Evolutionary conservation across 1,139 yeast species (phyloP), one percentile per base, ranked within the genome.

Genomic region (Zygosaccharomyces sapae): DNA sequence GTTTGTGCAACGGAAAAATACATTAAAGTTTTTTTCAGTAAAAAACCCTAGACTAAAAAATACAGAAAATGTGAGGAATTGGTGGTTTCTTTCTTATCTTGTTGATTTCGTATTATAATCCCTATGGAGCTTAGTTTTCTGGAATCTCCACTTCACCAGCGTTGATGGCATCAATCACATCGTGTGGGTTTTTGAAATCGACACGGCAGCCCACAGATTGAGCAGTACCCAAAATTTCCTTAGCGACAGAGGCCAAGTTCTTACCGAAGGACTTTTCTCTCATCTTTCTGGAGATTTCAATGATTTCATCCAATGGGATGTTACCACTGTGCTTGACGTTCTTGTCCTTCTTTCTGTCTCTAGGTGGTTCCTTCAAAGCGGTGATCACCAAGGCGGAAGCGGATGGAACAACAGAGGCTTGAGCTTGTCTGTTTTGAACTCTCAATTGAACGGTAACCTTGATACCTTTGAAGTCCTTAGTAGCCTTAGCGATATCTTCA

Each of bases 301-400:
- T 82, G 76, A 92, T 86, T 79, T 92, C 97, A 69, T 90, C 96
- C 70, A 92, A 82, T 69, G 96, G 88, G 71, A 92, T 83, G 90
- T 89, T 92, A 80, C 99, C 99, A 73, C 84, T 84, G 88, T 92
- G 99, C 83, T 90, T 90, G 76, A 94, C 89, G 81, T 94, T 90
- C 94, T 92, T 92, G 75, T 92, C 98, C 95, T 92, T 92, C 95
- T 92, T 92, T 83, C 97, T 86, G 85, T 92, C 99, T 87, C 99
- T 90, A 73, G 96, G 96, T 69, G 99, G 90, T 81, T 92, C 99
- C 85, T 92, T 92, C 73, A 92, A 84, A 68, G 99, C 99, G 74
- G 96, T 88, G 77, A 92, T 92, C 74, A 92, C 97, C 71, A 92
- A 85, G 65, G 98, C 90, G 54, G 98, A 92, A 66, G 99, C 99